Conservation (phyloP, 2,329 filamentous ascomycete species). For the Penicillium aurantiogriseum region DNA sequence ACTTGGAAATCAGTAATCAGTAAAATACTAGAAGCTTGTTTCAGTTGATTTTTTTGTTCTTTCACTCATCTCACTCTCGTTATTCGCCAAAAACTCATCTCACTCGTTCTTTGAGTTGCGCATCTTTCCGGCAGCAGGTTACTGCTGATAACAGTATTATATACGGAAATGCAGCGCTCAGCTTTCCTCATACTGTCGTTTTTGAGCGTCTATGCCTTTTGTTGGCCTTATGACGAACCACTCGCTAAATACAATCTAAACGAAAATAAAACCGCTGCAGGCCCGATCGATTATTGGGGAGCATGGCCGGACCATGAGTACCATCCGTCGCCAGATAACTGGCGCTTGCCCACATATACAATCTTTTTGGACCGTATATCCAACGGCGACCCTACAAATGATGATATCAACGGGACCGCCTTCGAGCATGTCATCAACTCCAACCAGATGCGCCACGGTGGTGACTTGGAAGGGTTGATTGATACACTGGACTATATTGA, state of each 20-base stretch:
- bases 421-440: slow-evolving; percentile 61
- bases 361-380: slow-evolving; percentile 63
- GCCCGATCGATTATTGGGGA: slow-evolving; percentile 58
- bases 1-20: background rate
- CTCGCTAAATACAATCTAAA: slow-evolving; percentile 61
- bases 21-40: background rate
- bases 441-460: slow-evolving; percentile 63
- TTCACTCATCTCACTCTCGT: slow-evolving; percentile 7
- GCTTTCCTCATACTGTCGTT: slow-evolving; percentile 8
- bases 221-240: slow-evolving; percentile 50
- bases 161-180: slow-evolving; percentile 8
- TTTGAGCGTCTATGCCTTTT: slow-evolving; percentile 4
- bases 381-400: slow-evolving; percentile 63
- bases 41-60: slow-evolving; percentile 1
- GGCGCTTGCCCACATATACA: slow-evolving; percentile 66
- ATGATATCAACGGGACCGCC: slow-evolving; percentile 44
- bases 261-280: slow-evolving; percentile 53
- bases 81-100: background rate
- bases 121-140: slow-evolving; percentile 3
- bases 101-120: slow-evolving; percentile 3
- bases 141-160: slow-evolving; percentile 5
- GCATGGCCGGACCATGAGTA: slow-evolving; percentile 54
- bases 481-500: slow-evolving; percentile 64
- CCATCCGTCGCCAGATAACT: slow-evolving; percentile 56
- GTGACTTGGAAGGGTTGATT: slow-evolving; percentile 57